Base-by-base conservation (phyloP, 192 early-diverging fungal genomes). In the Chytriomyces hyalinus region DNA sequence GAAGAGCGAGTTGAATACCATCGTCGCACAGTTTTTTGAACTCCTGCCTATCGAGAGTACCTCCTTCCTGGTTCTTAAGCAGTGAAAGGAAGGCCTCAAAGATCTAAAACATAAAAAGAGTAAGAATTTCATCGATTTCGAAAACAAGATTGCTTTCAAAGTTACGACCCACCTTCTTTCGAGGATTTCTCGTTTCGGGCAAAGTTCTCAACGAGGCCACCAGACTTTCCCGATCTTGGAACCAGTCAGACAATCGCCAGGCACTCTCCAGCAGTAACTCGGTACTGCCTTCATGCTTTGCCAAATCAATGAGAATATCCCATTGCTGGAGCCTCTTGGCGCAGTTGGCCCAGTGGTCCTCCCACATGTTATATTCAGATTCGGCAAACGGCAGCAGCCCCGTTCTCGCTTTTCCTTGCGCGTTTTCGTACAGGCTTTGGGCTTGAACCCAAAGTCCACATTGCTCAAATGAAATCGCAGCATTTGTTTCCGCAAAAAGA, bases 181-280 rank as follows among this genome's bases (percentile, higher is more conserved):
- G 86, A 24, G 96, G 89, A 0, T 88, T 87, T 0, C 85, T 78
- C 2, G 82, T 72, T 36, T 93, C 91, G 0, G 91, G 83, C 7
- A 94, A 73, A n/a, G 88, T 82, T 50, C 88, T 79, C 6, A 93
- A 72, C 8, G 91, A 82, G 61, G 90, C 87, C 76, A 94, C 92
- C 51, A 95, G 80, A 28, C 90, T 76, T 59, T 96, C 94, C 5
- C 84, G 80, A 51, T 97, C 96, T 63, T 85, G 87, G 51, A 85
- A 87, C 97, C 96, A 99, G 84, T 98, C 95, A 45, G 93, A 95
- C n/a, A 95, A 77, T 61, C 96, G 87, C 96, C 97, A 99, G 36
- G 93, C 93, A 67, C 94, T 92, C 71, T 99, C 97, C 7, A 98
- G 76, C 65, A 97, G 80, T 36, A 99, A 87, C 47, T 96, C 95